Base-by-base conservation (phyloP, 495 filamentous ascomycete genomes). In the Xylona heveae region DNA sequence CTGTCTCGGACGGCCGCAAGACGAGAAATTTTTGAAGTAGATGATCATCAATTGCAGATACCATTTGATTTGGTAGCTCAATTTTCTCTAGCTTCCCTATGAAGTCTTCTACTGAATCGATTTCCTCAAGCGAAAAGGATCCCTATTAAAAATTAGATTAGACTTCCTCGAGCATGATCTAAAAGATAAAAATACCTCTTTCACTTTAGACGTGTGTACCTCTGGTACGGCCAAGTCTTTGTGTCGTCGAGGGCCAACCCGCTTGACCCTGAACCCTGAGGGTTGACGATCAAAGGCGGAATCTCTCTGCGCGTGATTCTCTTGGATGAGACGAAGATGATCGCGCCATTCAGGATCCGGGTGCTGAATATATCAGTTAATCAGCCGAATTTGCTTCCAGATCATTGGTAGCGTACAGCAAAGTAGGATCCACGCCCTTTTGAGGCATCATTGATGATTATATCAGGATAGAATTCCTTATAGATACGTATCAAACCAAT, bases 381-480 rank as follows among this genome's bases (percentile, higher is more conserved):
- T 16, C 4, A n/a, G n/a, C n/a, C n/a, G n/a, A n/a, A n/a, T n/a
- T n/a, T n/a, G n/a, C n/a, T n/a, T n/a, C n/a, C n/a, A n/a, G n/a
- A n/a, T n/a, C n/a, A n/a, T n/a, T n/a, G n/a, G 14, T 13, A 18
- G n/a, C 20, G 40, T 31, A 52, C 49, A 51, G 40, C 57, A 53
- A 25, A 61, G 33, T 41, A 48, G 41, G 43, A 53, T 42, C 30
- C 48, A 39, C 27, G 51, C 46, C 19, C 48, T 24, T 38, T 32
- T 1, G 59, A 61, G 10, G 61, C 50, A 43, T 71, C 69, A 21
- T 71, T 75, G n/a, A 84, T 54, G 36, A 90, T 75, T 30, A 90
- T 74, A 50, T 90, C 80, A 4, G 83, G 81, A 43, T 81, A 88
- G 44, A 85, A 88, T 45, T 82, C 79, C 43, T 88, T 88, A 54